Evolutionary conservation across 768 basidiomycete genomes (phyloP).

Genomic region (Butyriboletus loyo): DNA sequence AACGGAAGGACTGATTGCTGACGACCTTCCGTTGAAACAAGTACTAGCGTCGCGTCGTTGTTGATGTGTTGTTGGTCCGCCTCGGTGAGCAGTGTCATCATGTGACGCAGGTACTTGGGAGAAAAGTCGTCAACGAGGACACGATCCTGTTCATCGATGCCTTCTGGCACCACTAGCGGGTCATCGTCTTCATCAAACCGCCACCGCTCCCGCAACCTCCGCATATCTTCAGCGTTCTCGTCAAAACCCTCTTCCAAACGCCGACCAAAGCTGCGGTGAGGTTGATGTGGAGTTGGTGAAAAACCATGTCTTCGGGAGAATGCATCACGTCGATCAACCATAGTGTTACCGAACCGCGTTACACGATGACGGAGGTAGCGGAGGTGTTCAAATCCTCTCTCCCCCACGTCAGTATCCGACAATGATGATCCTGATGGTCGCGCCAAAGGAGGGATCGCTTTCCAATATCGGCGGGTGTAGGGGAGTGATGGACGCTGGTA

Average conservation of each 20-base stretch:
- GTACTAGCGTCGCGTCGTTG: conserved; percentile 48
- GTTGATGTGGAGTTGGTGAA: conserved; percentile 3
- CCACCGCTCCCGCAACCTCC: conserved; percentile 58
- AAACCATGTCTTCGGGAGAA: conserved; percentile 26
- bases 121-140: conserved; percentile 71
- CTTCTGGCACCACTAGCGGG: conserved; percentile 52
- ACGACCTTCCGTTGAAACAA: conserved; percentile 47
- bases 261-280: conserved; percentile 13
- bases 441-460: conserved; percentile 47
- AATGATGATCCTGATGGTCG: conserved; percentile 32
- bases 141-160: conserved; percentile 66
- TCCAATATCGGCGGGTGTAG: conserved; percentile 64
- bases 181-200: conserved; percentile 64
- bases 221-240: conserved; percentile 38
- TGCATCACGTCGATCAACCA: conserved; percentile 66
- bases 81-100: conserved; percentile 57
- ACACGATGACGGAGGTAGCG: conserved; percentile 61
- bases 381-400: conserved; percentile 23
- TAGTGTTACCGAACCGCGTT: conserved; percentile 79
- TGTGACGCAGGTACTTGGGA: conserved; percentile 52
- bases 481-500: conserved; percentile 65
- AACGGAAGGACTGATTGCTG: conserved; percentile 51
- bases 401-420: conserved; percentile 17
- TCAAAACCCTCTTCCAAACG: conserved; percentile 28
- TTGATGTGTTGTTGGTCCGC: conserved; percentile 47